Percentiles rank a stretch among this genome's conserved stretches.
Evolutionary conservation across 225 moss, liverwort and hornwort genomes (phyloP).

Genomic region (Pleurozium schreberi): DNA sequence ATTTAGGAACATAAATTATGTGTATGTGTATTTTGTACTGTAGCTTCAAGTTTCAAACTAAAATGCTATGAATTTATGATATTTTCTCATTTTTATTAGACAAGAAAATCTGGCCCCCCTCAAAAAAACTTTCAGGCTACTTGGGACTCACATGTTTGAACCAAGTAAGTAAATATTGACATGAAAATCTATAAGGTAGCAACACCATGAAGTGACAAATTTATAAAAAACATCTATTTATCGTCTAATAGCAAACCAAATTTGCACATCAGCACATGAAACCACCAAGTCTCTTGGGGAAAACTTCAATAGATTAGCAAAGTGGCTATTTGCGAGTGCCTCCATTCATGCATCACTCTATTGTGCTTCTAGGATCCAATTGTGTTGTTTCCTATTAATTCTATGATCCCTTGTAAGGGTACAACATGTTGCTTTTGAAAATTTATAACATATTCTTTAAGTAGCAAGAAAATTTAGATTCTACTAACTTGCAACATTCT

Average conservation of each 20-base stretch:
- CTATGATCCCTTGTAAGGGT: background rate
- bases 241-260: rapidly evolving
- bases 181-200: background rate
- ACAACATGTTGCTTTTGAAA: rapidly evolving
- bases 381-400: background rate
- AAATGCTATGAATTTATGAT: background rate
- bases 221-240: background rate
- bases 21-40: too few species aligned
- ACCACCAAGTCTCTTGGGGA: background rate
- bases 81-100: background rate
- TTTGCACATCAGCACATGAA: background rate
- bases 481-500: too few species aligned
- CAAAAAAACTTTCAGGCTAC: too few species aligned
- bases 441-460: background rate
- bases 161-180: too few species aligned
- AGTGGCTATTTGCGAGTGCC: background rate
- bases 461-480: background rate
- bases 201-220: background rate
- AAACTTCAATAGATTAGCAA: background rate
- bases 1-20: background rate
- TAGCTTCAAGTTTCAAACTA: background rate
- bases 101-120: background rate
- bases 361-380: background rate
- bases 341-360: background rate
- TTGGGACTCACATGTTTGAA: background rate